Evolutionary conservation across 1,284 basidiomycete species (phyloP).

Genomic region (Rhodotorula sp.): DNA sequence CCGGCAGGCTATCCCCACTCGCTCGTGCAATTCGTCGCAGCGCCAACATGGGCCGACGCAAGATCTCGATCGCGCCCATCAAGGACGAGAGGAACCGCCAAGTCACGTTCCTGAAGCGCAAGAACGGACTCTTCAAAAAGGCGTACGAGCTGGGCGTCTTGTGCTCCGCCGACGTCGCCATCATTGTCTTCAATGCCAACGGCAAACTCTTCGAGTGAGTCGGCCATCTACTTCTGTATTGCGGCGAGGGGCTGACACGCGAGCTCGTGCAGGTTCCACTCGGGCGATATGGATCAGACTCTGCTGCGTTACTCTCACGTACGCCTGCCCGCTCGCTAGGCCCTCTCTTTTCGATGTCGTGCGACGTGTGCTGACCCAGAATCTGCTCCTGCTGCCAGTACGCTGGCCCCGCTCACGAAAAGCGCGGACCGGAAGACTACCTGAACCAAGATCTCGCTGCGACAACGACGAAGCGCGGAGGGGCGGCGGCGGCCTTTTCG

Average conservation of each 20-base stretch:
- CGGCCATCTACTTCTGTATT: background rate
- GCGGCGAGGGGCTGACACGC: background rate
- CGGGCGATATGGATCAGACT: conserved; percentile 56
- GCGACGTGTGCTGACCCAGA: background rate
- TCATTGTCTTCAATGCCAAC: conserved; percentile 65
- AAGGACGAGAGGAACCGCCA: conserved; percentile 84
- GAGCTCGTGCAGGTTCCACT: conserved; percentile 53
- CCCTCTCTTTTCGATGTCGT: conserved; percentile 12
- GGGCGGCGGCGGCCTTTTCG: conserved; percentile 23
- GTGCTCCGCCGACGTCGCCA: conserved; percentile 66
- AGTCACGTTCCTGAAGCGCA: conserved; percentile 88
- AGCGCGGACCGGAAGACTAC: conserved; percentile 37
- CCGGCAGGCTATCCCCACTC: background rate
- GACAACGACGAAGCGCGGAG: conserved; percentile 15
- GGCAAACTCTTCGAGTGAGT: conserved; percentile 59
- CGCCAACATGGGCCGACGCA: conserved; percentile 71
- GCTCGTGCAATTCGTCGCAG: no score
- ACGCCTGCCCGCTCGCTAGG: conserved; percentile 35
- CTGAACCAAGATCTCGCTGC: conserved; percentile 21
- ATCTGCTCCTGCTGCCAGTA: conserved; percentile 50
- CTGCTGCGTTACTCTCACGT: conserved; percentile 58
- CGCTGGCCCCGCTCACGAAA: conserved; percentile 49
- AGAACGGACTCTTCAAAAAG: conserved; percentile 87
- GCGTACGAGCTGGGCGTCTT: conserved; percentile 82
- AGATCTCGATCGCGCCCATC: conserved; percentile 86